Base-by-base conservation (phyloP, 108 stramenopile species). In the Conticribra guillardii region DNA sequence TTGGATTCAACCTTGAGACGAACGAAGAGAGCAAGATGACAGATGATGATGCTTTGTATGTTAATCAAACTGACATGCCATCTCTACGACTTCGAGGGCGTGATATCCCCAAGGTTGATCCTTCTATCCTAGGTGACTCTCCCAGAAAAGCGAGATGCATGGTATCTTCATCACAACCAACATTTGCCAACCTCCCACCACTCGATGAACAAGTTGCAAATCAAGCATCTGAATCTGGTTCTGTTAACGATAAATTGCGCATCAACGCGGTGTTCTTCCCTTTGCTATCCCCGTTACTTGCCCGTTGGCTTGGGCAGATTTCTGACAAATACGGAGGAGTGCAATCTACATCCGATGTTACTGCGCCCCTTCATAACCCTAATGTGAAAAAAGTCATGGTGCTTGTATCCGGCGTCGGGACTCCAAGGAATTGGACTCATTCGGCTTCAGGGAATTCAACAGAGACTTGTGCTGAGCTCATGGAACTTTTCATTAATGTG, bases 241-340 rank as follows among this genome's bases (percentile, higher is more conserved):
- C 46, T 26, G 44, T 46, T 22, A 30, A 55, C 62, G 54, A 63
- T 48, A 50, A 27, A n/a, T 33, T 89, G 52, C 69, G 82, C 22
- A 73, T 85, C 41, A 79, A 85, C 49, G 87, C 85, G 57, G 87
- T 95, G 24, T 96, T 92, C 69, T 98, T 98, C 53, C 97, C 97
- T 1, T 79, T 98, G 49, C 67, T 98, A 18, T 86, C 94, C 1
- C 85, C 81, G 24, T 72, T 98, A 29, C 62, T 97, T 37, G 92
- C 91, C 17, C 72, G 71, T 45, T 98, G 97, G 97, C 76, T 87
- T 11, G 73, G 74, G 23, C 75, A 64, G 44, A 82, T 89, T 4
- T 51, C 81, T 17, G 82, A 85, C 33, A 87, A 81, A 45, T 55
- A 71, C 26, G 76, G 68, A 64, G 61, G 50, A 23, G 46, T 37